Percentiles rank a stretch among this genome's conserved stretches.
phyloP scores from a whole-genome alignment of 2,329 filamentous ascomycete species.

The Fusarium concolor region DNA sequence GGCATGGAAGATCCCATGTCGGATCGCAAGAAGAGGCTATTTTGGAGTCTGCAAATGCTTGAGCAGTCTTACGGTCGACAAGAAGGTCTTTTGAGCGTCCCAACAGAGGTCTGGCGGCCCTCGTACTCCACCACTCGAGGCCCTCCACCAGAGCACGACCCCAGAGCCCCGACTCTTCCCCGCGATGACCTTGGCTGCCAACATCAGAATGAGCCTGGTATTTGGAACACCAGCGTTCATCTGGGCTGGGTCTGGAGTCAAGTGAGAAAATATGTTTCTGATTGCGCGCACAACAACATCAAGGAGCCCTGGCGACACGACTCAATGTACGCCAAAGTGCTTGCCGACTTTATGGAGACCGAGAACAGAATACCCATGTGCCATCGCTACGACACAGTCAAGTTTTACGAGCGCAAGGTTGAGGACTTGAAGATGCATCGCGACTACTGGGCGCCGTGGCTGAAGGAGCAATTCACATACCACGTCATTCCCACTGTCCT shows the following conservation, averaged over 20 bases:
- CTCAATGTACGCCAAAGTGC: conserved; percentile 62
- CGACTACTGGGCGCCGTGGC: conserved; percentile 64
- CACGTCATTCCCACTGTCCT: conserved; percentile 63
- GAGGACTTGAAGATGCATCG: conserved; percentile 59
- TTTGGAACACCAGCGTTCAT: conserved; percentile 63
- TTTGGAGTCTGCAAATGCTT: conserved; percentile 63
- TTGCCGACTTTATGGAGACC: conserved; percentile 63
- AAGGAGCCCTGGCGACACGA: conserved; percentile 64
- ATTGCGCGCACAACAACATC: conserved; percentile 60
- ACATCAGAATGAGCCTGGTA: conserved; percentile 55
- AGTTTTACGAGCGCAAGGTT: conserved; percentile 62
- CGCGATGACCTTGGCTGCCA: conserved; percentile 58
- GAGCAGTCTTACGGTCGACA: conserved; percentile 63
- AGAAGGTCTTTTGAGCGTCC: conserved; percentile 55
- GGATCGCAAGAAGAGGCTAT: conserved; percentile 62
- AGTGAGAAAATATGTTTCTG: conserved; percentile 59
- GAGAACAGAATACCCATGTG: conserved; percentile 62
- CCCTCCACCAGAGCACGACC: conserved; percentile 44
- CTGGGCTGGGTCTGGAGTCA: conserved; percentile 65
- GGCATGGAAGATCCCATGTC: conserved; percentile 48
- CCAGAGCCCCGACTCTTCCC: conserved; percentile 57
- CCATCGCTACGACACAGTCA: conserved; percentile 64
- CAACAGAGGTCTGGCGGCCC: conserved; percentile 57
- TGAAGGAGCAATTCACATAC: conserved; percentile 65
- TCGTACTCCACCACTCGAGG: conserved; percentile 44